Evolutionary conservation across 208 protist genomes (phyloP), one percentile per base, ranked within the genome.

Genomic region (Porcisia deanei): DNA sequence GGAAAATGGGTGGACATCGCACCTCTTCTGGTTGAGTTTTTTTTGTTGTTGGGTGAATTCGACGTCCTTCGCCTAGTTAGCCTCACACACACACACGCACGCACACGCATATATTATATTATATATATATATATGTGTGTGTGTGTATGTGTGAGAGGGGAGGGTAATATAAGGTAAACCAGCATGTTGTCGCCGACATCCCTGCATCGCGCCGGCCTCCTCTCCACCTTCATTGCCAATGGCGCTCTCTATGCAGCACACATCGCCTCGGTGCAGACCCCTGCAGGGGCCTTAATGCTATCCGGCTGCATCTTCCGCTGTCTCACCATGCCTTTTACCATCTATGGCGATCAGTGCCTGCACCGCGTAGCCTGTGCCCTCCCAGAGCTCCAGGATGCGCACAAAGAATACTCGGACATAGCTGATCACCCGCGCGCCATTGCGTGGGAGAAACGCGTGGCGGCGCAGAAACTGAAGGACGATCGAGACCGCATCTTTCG

Each of bases 341-440:
- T 96, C 34, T 97, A 97, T 85, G 94, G 94, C 59, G 91, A 97
- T 65, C 83, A 85, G 39, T 93, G 87, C 71, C 77, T 97, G n/a
- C 64, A 81, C 9, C 87, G 91, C 6, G 74, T 85, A 10, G 90
- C 90, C 2, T 66, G 72, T 53, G 94, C 91, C 18, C 66, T 91
- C 55, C 91, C 94, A 9, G 89, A 95, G 78, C 82, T 97, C 73
- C 88, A 91, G 64, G 84, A 86, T 2, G 90, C 91, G 12, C 71
- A 92, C 75, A 71, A 84, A 45, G 70, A 86, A 59, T 97, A 94
- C 75, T 72, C 79, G 16, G 69, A 61, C 52, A 89, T 96, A 60
- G 76, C 81, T 47, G 73, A 94, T 3, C 94, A 97, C 82, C 94
- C 94, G 0, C 71, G 85, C 10, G 90, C 91, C 20, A 94, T 95